Conservation (phyloP, 176 grass and related monocot species). For the Ensete ventricosum region DNA sequence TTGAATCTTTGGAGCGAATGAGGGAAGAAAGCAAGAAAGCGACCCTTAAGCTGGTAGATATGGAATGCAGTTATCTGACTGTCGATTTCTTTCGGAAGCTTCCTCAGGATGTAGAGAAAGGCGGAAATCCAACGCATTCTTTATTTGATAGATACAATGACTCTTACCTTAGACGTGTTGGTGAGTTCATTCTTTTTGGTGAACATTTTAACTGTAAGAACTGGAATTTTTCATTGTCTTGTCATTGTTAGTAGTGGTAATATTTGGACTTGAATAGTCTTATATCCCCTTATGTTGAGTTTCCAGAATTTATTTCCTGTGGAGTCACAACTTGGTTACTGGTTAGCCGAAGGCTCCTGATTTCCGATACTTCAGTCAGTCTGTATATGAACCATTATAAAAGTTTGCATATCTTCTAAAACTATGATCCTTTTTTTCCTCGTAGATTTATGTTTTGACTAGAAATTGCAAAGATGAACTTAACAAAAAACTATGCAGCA, state of each 20-base stretch:
- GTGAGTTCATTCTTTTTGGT: constrained; percentile 22
- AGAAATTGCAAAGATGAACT: too few relatives aligned
- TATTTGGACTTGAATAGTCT: too few relatives aligned
- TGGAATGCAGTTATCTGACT: constrained; percentile 96
- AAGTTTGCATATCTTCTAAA: too few relatives aligned
- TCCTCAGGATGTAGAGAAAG: constrained; percentile 98
- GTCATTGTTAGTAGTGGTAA: neutral
- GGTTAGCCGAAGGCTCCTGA: too few relatives aligned
- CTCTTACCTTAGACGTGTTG: constrained; percentile 93
- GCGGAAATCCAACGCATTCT: constrained; percentile 95
- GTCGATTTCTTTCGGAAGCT: constrained; percentile 99
- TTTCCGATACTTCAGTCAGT: too few relatives aligned
- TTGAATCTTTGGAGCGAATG: constrained; percentile 97
- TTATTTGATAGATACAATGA: constrained; percentile 99
- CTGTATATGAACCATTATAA: too few relatives aligned
- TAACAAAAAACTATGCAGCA: neutral
- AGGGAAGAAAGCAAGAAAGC: constrained; percentile 98
- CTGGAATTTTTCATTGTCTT: constrained; percentile 1
- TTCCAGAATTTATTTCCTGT: too few relatives aligned
- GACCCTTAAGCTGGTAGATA: constrained; percentile 91
- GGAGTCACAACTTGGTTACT: too few relatives aligned
- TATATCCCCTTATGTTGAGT: too few relatives aligned
- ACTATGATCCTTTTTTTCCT: too few relatives aligned
- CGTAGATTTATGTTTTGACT: too few relatives aligned
- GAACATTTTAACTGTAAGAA: neutral